Evolutionary conservation across 1,284 basidiomycete genomes (phyloP).

Genomic region (Cryptococcus sp.): DNA sequence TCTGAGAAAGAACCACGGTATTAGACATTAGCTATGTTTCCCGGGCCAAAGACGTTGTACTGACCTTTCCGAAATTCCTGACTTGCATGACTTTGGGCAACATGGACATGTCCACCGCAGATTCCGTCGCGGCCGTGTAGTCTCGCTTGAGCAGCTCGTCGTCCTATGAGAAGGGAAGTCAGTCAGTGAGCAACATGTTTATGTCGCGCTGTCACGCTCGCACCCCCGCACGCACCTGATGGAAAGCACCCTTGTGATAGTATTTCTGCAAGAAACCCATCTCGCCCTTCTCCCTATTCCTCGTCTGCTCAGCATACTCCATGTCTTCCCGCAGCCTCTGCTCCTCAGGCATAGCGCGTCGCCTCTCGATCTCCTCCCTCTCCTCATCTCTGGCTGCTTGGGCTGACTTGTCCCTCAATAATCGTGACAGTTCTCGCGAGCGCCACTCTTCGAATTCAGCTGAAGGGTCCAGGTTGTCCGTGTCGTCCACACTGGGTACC

Average conservation of each 20-base stretch:
- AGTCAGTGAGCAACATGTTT: neutral
- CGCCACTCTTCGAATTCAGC: conserved; percentile 96
- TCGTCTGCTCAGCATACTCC: conserved; percentile 74
- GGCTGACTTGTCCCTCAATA: conserved; percentile 88
- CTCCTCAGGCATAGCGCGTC: conserved; percentile 88
- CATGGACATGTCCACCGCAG: conserved; percentile 77
- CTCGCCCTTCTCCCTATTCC: conserved; percentile 63
- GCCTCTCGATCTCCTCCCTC: conserved; percentile 82
- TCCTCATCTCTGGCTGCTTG: conserved; percentile 76
- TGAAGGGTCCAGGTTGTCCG: conserved; percentile 86
- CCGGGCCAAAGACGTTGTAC: neutral
- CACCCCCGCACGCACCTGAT: conserved; percentile 64
- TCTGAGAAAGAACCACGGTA: conserved; percentile 12
- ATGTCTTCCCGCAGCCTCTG: conserved; percentile 87
- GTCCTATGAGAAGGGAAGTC: conserved; percentile 60
- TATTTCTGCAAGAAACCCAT: conserved; percentile 97
- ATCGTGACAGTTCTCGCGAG: conserved; percentile 82
- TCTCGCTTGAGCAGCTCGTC: conserved; percentile 86
- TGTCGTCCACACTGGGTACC: conserved; percentile 88
- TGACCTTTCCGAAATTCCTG: conserved; percentile 76
- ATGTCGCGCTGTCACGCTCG: neutral
- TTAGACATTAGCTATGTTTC: neutral
- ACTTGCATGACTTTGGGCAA: conserved; percentile 97
- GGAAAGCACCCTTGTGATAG: conserved; percentile 99
- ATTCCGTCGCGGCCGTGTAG: conserved; percentile 84